Evolutionary conservation across 225 moss, liverwort and hornwort genomes (phyloP), one percentile per base, ranked within the genome.

Genomic region (Polytrichum formosum): DNA sequence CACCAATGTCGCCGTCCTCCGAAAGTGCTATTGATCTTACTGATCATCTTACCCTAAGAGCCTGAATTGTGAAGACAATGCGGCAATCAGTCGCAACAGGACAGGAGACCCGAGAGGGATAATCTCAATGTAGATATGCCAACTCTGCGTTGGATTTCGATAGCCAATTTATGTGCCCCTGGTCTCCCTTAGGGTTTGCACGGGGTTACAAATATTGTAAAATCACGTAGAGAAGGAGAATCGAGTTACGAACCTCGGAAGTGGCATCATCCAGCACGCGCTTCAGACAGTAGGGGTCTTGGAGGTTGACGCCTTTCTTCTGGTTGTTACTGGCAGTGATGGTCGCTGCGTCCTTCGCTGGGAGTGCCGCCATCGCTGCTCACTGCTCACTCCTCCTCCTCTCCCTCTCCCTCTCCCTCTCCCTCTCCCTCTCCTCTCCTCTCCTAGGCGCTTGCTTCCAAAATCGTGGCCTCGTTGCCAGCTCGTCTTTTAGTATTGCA

Each of bases 271-370:
- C 98, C 28, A 98, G 92, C 58, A 94, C 85, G 37, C 94, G 90
- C 81, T 98, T 98, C 77, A 98, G 88, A 35, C 91, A 90, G 66
- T 94, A 98, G 21, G 92, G 98, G 78, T 98, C 98, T 61, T 88
- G 82, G 58, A 91, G 62, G 65, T 98, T 98, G 68, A 80, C 84
- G 20, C 69, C 63, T 73, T 88, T 84, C 86, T 92, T 94, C 18
- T 81, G 63, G n/a, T 68, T 65, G 26, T 2, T 18, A 69, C 82
- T 86, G 71, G 75, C 78, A 19, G 78, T 74, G 75, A 84, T 80
- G 30, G 53, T 71, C 59, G 73, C 83, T 61, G 80, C 85, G 27
- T 87, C 85, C 55, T 81, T 86, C 0, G 76, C 61, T 61, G 77
- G 78, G 53, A 84, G 77, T 59, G 79, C 79, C 59, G 89, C 87